phyloP scores from a whole-genome alignment of 2,329 filamentous ascomycete species.

The Venturia oleaginea region DNA sequence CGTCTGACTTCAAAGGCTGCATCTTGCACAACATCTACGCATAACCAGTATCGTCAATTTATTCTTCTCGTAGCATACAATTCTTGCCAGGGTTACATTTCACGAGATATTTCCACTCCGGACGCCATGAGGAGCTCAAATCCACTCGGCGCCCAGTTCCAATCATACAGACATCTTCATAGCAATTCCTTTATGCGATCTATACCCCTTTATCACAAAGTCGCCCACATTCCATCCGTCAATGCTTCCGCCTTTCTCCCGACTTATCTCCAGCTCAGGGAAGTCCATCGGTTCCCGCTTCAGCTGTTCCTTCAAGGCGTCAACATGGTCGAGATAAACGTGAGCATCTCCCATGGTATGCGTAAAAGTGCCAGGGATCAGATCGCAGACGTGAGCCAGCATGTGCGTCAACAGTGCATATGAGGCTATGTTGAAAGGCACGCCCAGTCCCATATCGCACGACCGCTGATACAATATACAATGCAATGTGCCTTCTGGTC shows the following conservation, averaged over 20 bases:
- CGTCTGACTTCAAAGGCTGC: background rate
- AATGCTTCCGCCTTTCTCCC: constrained; percentile 62
- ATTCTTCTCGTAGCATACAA: background rate
- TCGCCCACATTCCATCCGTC: constrained; percentile 88
- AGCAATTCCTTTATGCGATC: constrained; percentile 80
- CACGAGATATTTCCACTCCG: too few species aligned
- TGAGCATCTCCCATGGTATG: constrained; percentile 99
- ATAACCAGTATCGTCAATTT: background rate
- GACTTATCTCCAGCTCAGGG: constrained; percentile 64
- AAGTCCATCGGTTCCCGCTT: constrained; percentile 72
- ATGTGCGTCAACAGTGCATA: constrained; percentile 95
- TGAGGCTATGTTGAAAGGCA: constrained; percentile 94
- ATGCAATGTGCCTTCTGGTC: constrained; percentile 60
- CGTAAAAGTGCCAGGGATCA: constrained; percentile 78
- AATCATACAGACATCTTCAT: constrained; percentile 96
- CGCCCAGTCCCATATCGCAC: constrained; percentile 94
- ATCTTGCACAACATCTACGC: background rate
- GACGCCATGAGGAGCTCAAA: too few species aligned
- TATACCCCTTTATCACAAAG: constrained; percentile 78
- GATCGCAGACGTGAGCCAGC: constrained; percentile 76
- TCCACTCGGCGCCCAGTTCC: too few species aligned
- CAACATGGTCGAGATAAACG: constrained; percentile 86
- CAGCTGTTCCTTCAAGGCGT: constrained; percentile 74
- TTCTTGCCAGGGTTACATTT: too few species aligned
- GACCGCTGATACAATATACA: constrained; percentile 88